Evolutionary conservation across 2,329 filamentous ascomycete genomes (phyloP).

Genomic region (Waltergamsia citrina): DNA sequence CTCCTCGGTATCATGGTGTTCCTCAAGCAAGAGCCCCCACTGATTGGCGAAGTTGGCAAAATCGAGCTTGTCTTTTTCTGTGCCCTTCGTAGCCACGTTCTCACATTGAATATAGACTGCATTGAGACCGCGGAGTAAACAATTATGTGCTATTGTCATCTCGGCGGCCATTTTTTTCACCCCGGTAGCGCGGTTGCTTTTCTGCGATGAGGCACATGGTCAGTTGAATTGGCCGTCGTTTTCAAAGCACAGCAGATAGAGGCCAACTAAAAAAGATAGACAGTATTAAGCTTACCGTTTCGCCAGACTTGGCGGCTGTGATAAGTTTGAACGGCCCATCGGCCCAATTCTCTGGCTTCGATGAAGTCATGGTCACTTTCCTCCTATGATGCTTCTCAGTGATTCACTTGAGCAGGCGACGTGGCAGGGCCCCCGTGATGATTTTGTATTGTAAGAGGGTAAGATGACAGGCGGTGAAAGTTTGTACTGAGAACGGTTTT

Average conservation of each 20-base stretch:
- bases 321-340: conserved; percentile 23
- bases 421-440: background rate
- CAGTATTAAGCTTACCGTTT: too few relatives aligned
- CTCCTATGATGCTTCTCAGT: too few relatives aligned
- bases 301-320: conserved; percentile 11
- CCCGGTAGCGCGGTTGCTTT: conserved; percentile 10
- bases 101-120: conserved; percentile 25
- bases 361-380: background rate
- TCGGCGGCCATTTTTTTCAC: conserved; percentile 10
- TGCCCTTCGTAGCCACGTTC: conserved; percentile 21
- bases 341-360: conserved; percentile 16
- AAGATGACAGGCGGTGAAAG: too few relatives aligned
- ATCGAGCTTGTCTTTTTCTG: conserved; percentile 18
- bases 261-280: too few relatives aligned
- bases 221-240: too few relatives aligned
- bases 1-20: conserved; percentile 30
- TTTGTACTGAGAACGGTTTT: too few relatives aligned
- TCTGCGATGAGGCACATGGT: too few relatives aligned
- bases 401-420: too few relatives aligned
- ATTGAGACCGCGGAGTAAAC: conserved; percentile 24
- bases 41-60: conserved; percentile 21
- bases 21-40: conserved; percentile 20
- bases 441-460: background rate
- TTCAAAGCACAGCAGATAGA: too few relatives aligned
- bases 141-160: conserved; percentile 26